Base-by-base conservation (phyloP, 176 grass and related monocot genomes). In the Triticum timopheevii region DNA sequence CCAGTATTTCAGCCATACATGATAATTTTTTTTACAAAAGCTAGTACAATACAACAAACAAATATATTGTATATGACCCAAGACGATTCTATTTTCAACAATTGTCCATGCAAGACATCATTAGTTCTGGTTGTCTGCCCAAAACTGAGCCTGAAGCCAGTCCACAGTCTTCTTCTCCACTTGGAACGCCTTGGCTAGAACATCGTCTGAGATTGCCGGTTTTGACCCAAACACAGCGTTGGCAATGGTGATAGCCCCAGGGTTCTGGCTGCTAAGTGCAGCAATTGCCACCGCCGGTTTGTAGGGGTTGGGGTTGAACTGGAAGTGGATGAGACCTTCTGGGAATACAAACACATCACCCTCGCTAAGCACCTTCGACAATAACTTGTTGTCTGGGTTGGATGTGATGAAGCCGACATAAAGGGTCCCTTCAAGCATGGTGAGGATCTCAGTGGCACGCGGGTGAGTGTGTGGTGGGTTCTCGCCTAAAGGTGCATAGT, bases 281-380 rank as follows among this genome's bases (percentile, higher is more conserved):
- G 36, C 20, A 72, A 72, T 72, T 42, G 36, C 69, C 19, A 72
- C 69, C 1, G 69, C 69, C 1, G 69, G 35, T 39, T 42, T 72
- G 35, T 72, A 42, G 20, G 69, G 69, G 36, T 72, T 72, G 2
- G 69, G 69, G 69, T 72, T 72, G 34, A 72, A 72, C 6, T 72
- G 33, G 33, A 34, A 34, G 33, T 34, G 33, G 33, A 34, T 3
- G 31, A 31, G 31, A 31, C 31, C 31, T 40, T 71, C 9, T 22
- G 69, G 69, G 69, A 71, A 71, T 12, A 71, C 69, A 71, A 71
- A 71, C 69, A 71, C 69, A 2, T 71, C 69, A 71, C 63, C 63
- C 13, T 66, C 31, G 24, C 13, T 66, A 25, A 66, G 63, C 12
- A 30, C 35, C 35, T 70, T 70, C 3, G 69, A 71, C 34, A 71